These are phyloP conservation scores for Xylariales sp. DNA, from an alignment of 2,329 filamentous ascomycete species.

Conservation along the genomic window DNA sequence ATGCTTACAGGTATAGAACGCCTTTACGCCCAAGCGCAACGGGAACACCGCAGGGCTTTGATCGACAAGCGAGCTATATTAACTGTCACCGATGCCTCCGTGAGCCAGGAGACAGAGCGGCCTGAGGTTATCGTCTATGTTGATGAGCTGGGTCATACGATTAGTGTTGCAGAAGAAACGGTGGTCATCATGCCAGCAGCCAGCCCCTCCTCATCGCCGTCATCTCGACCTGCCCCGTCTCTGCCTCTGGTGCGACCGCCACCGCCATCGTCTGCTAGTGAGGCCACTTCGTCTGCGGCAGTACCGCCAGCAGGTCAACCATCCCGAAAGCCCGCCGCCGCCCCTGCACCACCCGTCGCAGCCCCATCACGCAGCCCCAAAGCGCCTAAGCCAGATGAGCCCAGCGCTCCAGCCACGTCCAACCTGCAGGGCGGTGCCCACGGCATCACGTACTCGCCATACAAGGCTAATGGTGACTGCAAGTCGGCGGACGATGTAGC, in stretches of 20 bases:
- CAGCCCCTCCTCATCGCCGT: conserved; percentile 13
- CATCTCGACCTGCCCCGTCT: conserved; percentile 2
- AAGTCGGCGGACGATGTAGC: conserved; percentile 61
- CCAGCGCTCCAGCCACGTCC: conserved; percentile 7
- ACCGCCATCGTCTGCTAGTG: too few relatives aligned
- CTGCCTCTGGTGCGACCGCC: too few relatives aligned
- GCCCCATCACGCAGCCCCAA: too few relatives aligned
- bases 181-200: conserved; percentile 24
- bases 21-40: conserved; percentile 27
- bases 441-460: conserved; percentile 46
- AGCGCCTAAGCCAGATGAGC: background rate
- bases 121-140: conserved; percentile 56
- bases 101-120: conserved; percentile 34
- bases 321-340: too few relatives aligned
- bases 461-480: conserved; percentile 53
- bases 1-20: conserved; percentile 10
- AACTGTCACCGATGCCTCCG: conserved; percentile 30
- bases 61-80: conserved; percentile 20
- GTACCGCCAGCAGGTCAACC: too few relatives aligned
- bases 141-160: conserved; percentile 48
- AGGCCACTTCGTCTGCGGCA: too few relatives aligned
- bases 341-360: too few relatives aligned
- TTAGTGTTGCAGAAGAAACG: conserved; percentile 38
- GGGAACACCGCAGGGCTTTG: conserved; percentile 24
- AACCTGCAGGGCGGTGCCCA: conserved; percentile 18